These are phyloP conservation scores for Citrullus colocynthis DNA, from an alignment of 306 rosid genomes.

Conservation along the genomic window DNA sequence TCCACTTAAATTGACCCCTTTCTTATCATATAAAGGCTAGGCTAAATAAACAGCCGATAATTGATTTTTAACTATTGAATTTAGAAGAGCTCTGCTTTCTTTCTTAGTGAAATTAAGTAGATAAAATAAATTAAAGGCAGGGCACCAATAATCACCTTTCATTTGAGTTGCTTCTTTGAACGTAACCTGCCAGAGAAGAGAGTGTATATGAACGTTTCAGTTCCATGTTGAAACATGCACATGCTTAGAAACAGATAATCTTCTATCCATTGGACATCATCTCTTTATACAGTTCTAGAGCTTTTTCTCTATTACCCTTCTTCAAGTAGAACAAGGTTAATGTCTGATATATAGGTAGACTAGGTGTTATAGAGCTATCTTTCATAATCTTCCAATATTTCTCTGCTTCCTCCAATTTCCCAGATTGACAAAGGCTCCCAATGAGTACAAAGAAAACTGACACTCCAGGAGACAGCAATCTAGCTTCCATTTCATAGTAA, in stretches of 20 bases:
- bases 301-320: constrained; percentile 33
- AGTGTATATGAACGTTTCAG: not conserved
- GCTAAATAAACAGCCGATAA: not conserved
- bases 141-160: not conserved
- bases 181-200: not conserved
- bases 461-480: constrained; percentile 38
- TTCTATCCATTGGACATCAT: constrained; percentile 23
- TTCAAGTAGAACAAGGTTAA: constrained; percentile 24
- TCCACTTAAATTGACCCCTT: not conserved
- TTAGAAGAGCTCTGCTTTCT: not conserved
- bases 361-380: constrained; percentile 32
- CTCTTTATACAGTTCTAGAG: constrained; percentile 25
- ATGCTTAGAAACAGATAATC: not conserved
- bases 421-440: constrained; percentile 33
- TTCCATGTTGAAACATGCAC: not conserved
- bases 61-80: not conserved
- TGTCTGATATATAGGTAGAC: constrained; percentile 20
- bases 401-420: constrained; percentile 57
- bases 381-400: constrained; percentile 45
- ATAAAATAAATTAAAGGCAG: not conserved
- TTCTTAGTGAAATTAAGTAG: not conserved
- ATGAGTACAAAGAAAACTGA: constrained; percentile 31
- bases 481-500: constrained; percentile 61
- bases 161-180: not conserved
- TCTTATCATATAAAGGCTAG: not conserved